Conservation (phyloP, 768 basidiomycete species). For the Tricholoma terreum region DNA sequence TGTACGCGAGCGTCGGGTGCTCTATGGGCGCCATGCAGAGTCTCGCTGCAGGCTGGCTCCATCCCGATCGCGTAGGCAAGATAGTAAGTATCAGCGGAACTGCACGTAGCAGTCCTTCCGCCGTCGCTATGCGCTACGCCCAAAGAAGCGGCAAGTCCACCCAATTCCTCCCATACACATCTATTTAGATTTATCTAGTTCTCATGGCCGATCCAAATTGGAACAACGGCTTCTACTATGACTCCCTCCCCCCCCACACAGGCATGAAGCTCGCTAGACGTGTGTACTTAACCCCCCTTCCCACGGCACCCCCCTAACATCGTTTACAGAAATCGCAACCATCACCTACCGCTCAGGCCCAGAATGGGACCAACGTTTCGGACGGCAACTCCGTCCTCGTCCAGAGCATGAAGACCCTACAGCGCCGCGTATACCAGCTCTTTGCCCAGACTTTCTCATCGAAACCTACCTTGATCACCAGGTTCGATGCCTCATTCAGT, state of each 20-base stretch:
- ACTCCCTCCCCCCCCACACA: conserved; percentile 89
- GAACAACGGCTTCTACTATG: conserved; percentile 99
- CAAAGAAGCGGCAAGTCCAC: conserved; percentile 82
- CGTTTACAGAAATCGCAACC: conserved; percentile 85
- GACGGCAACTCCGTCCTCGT: conserved; percentile 59
- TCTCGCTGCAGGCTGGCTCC: conserved; percentile 90
- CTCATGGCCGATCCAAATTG: conserved; percentile 99
- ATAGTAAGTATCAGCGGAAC: conserved; percentile 94
- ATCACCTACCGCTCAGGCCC: conserved; percentile 99
- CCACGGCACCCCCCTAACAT: neutral
- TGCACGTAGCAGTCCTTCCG: conserved; percentile 86
- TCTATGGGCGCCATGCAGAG: conserved; percentile 99
- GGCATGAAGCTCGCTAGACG: conserved; percentile 99
- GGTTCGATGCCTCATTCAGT: conserved; percentile 65
- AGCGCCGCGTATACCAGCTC: conserved; percentile 54
- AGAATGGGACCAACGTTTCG: conserved; percentile 99
- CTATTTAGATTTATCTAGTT: conserved; percentile 46
- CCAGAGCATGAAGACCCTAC: conserved; percentile 34
- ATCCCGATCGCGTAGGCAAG: conserved; percentile 84
- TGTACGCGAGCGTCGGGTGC: conserved; percentile 92
- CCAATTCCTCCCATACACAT: conserved; percentile 1
- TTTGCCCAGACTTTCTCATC: conserved; percentile 97
- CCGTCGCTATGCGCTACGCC: conserved; percentile 94
- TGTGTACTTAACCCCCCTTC: conserved; percentile 28
- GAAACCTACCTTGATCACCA: conserved; percentile 98